Conservation (phyloP, 371 early-diverging fungal species). For the Syncephalastrum sp. region DNA sequence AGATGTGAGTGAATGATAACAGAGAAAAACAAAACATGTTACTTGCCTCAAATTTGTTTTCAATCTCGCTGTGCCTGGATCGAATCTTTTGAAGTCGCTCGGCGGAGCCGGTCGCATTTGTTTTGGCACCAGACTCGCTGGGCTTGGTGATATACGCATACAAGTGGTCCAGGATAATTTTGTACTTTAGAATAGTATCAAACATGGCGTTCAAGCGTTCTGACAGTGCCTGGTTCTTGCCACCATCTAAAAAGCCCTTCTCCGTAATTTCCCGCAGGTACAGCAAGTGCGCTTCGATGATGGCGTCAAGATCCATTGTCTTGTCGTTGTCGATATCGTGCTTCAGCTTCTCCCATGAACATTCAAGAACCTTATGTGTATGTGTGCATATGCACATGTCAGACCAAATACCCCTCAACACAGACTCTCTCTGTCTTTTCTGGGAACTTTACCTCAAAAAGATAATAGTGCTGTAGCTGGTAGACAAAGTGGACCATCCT, state of each 20-base stretch:
- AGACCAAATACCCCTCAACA: too few relatives aligned
- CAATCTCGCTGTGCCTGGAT: constrained; percentile 29
- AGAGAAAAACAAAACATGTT: constrained; percentile 15
- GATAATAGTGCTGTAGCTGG: constrained; percentile 87
- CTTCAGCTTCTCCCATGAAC: constrained; percentile 84
- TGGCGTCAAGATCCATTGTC: constrained; percentile 67
- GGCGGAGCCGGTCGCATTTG: not conserved
- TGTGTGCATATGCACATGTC: not conserved
- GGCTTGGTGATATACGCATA: constrained; percentile 13
- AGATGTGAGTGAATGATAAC: not conserved
- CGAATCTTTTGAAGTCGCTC: constrained; percentile 28
- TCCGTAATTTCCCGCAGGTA: constrained; percentile 65
- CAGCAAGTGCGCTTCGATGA: constrained; percentile 69
- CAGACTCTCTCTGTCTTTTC: too few relatives aligned
- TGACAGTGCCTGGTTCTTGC: constrained; percentile 47
- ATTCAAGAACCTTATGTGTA: constrained; percentile 73
- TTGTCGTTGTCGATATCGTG: constrained; percentile 53
- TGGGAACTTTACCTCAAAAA: constrained; percentile 62
- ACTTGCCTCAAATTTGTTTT: constrained; percentile 33
- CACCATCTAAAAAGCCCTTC: constrained; percentile 59
- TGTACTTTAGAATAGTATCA: constrained; percentile 38
- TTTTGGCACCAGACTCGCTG: too few relatives aligned
- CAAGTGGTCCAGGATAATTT: constrained; percentile 29
- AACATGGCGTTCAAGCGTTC: constrained; percentile 35
- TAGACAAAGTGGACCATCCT: constrained; percentile 94